These are phyloP conservation scores for Trichodelitschia bisporula DNA, from an alignment of 495 filamentous ascomycete species.

Conservation along the genomic window DNA sequence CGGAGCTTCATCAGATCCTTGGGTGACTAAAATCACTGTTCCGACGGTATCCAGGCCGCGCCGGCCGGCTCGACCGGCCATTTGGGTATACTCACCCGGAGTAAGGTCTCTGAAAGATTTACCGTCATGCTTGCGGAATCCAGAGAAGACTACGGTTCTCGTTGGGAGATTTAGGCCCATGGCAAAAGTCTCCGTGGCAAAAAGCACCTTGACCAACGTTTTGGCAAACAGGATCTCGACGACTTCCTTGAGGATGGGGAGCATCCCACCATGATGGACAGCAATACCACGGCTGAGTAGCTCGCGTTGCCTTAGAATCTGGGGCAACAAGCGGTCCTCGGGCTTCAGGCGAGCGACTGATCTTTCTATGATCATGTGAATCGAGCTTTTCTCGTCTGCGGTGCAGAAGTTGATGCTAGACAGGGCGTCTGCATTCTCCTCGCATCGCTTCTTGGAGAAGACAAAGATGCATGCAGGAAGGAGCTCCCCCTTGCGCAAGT, in stretches of 20 bases:
- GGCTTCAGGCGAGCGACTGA: conserved; percentile 80
- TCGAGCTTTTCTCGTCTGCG: conserved; percentile 77
- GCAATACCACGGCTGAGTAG: conserved; percentile 73
- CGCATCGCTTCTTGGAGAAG: conserved; percentile 91
- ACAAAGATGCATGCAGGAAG: conserved; percentile 92
- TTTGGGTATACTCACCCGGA: conserved; percentile 94
- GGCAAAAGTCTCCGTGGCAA: conserved; percentile 94
- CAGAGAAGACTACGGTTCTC: conserved; percentile 90
- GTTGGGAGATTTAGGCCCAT: conserved; percentile 96
- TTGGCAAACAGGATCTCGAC: conserved; percentile 93
- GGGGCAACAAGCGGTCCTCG: conserved; percentile 69
- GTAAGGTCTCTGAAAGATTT: conserved; percentile 72
- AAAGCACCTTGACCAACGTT: conserved; percentile 85
- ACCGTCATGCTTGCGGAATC: conserved; percentile 88
- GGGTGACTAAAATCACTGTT: conserved; percentile 75
- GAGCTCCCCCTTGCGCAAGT: conserved; percentile 63
- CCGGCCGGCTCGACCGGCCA: conserved; percentile 87
- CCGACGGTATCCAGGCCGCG: conserved; percentile 81
- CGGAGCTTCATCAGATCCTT: conserved; percentile 67
- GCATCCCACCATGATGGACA: conserved; percentile 82
- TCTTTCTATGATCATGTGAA: conserved; percentile 94
- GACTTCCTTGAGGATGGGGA: conserved; percentile 94
- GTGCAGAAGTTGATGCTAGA: conserved; percentile 87
- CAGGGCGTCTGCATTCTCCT: conserved; percentile 87
- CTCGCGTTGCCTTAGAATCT: conserved; percentile 71